A percentile compares a stretch with the other conserved stretches of the same genome.
Conservation (phyloP, 225 moss, liverwort and hornwort species). For the Sphagnum tenellum region DNA sequence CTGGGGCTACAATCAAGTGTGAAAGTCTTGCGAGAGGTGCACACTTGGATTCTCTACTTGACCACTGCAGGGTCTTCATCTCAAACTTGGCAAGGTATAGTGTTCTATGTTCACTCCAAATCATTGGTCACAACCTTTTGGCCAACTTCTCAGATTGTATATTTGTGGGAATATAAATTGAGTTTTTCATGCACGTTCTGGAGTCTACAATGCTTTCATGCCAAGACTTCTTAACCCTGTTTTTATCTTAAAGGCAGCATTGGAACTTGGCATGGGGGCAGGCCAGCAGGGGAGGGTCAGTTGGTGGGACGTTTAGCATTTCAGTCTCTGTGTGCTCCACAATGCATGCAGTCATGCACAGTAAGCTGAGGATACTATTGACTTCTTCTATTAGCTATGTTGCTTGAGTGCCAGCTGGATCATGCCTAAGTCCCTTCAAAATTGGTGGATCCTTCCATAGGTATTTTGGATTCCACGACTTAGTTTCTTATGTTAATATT, state of each 20-base stretch:
- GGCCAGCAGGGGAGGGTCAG: slow-evolving; percentile 38
- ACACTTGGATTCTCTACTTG: slow-evolving; percentile 29
- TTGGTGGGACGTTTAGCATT: slow-evolving; percentile 70
- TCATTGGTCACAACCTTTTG: too few relatives aligned
- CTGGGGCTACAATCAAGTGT: slow-evolving; percentile 21
- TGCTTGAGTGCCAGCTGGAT: too few relatives aligned
- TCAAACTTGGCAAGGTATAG: slow-evolving; percentile 47
- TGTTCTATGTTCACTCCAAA: not conserved
- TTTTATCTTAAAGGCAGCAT: not conserved
- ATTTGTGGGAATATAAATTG: too few relatives aligned
- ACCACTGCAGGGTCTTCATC: slow-evolving; percentile 58
- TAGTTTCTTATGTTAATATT: too few relatives aligned
- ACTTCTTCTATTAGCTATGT: not conserved
- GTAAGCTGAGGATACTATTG: slow-evolving; percentile 15
- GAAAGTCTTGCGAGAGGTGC: slow-evolving; percentile 43
- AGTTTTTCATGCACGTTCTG: too few relatives aligned
- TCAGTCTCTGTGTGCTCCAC: slow-evolving; percentile 86
- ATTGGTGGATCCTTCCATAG: too few relatives aligned
- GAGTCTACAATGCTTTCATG: too few relatives aligned
- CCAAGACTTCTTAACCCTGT: not conserved
- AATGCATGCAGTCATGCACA: slow-evolving; percentile 70
- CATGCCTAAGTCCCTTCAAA: too few relatives aligned
- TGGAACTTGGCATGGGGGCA: slow-evolving; percentile 12
- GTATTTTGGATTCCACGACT: too few relatives aligned
- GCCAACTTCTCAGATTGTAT: too few relatives aligned